These are phyloP conservation scores for Quercus bicolor DNA, from an alignment of 306 rosid species.

Conservation along the genomic window DNA sequence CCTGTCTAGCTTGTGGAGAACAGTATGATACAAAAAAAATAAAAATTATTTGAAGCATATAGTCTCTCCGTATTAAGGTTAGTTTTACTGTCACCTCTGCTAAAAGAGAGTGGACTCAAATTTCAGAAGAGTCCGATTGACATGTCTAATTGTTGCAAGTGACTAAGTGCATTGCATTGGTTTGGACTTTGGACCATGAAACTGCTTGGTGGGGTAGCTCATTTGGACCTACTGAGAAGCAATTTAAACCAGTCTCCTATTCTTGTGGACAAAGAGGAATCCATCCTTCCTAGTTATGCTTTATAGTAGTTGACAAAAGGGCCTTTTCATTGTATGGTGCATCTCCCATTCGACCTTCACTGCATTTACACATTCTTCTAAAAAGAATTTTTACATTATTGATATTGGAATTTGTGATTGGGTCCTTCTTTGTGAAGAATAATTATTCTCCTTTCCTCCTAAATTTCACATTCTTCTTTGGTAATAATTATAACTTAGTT, in stretches of 20 bases:
- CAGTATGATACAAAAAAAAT: too few relatives aligned
- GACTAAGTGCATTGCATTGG: conserved; percentile 9
- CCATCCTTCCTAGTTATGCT: background rate
- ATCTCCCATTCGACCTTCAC: background rate
- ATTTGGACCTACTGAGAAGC: background rate
- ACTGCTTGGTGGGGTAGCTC: background rate
- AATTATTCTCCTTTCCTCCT: background rate
- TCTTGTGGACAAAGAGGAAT: background rate
- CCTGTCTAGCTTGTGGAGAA: too few relatives aligned
- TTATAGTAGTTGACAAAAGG: background rate
- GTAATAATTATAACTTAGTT: too few relatives aligned
- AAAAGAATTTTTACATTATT: background rate
- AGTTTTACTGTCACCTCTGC: too few relatives aligned
- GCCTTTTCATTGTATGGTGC: background rate
- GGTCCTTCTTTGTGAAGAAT: background rate
- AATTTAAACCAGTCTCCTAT: background rate
- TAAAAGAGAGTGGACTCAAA: background rate
- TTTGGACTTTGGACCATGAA: conserved; percentile 11
- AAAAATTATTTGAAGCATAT: too few relatives aligned
- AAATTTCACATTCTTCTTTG: too few relatives aligned
- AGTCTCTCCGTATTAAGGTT: too few relatives aligned
- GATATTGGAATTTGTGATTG: background rate
- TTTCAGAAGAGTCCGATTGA: background rate
- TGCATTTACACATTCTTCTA: background rate
- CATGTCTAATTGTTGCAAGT: background rate